phyloP scores from a whole-genome alignment of 169 alveolate genomes.

The Plasmodium berghei region DNA sequence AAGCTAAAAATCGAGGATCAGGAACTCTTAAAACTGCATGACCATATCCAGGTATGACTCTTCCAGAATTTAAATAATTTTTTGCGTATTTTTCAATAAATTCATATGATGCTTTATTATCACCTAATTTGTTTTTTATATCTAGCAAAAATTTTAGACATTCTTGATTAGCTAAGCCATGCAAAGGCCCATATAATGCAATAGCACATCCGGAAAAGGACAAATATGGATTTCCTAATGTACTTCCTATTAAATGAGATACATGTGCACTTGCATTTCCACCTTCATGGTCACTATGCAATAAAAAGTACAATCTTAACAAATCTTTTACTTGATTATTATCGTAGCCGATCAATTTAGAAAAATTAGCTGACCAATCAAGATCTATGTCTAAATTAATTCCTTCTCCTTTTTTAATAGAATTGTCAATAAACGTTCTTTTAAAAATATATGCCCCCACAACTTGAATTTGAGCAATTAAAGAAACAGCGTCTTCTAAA shows the following conservation, averaged over 20 bases:
- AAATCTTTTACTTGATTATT: slow-evolving; percentile 78
- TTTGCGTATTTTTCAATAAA: slow-evolving; percentile 83
- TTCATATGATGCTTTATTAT: slow-evolving; percentile 81
- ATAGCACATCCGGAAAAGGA: slow-evolving; percentile 87
- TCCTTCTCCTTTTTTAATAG: slow-evolving; percentile 81
- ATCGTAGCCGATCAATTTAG: slow-evolving; percentile 81
- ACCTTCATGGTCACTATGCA: slow-evolving; percentile 95
- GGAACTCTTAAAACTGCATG: slow-evolving; percentile 97
- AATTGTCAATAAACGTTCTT: slow-evolving; percentile 80
- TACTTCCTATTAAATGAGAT: slow-evolving; percentile 94
- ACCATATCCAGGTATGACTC: slow-evolving; percentile 97
- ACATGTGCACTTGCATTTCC: slow-evolving; percentile 97
- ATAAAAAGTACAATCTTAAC: slow-evolving; percentile 85
- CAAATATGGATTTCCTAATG: slow-evolving; percentile 94
- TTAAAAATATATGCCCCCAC: slow-evolving; percentile 85
- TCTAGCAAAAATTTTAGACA: slow-evolving; percentile 93
- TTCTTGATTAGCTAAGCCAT: slow-evolving; percentile 97
- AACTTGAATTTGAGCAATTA: slow-evolving; percentile 83
- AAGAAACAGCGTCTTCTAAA: slow-evolving; percentile 91
- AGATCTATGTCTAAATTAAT: slow-evolving; percentile 79
- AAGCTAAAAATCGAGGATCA: slow-evolving; percentile 94
- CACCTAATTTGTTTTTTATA: slow-evolving; percentile 87
- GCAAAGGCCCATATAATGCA: slow-evolving; percentile 92
- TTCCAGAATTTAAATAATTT: slow-evolving; percentile 87
- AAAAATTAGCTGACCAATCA: slow-evolving; percentile 86